Percentiles rank a stretch among this genome's conserved stretches.
phyloP scores from a whole-genome alignment of 129 eudicot genomes.

The Lactuca sativa region DNA sequence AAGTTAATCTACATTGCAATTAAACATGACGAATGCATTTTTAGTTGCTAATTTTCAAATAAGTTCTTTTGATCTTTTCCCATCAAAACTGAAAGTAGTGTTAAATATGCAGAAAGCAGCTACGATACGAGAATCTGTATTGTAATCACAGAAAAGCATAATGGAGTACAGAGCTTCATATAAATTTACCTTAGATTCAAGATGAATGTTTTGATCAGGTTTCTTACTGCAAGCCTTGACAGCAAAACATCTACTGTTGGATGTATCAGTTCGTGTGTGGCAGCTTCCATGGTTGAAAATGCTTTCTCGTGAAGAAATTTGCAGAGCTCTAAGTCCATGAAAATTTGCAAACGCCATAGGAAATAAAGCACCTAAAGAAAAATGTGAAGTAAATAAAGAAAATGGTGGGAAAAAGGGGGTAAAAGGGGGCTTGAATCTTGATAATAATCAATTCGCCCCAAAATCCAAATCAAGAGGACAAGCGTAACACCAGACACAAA shows the following conservation, averaged over 20 bases:
- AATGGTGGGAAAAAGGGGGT: neutral
- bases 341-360: slow-evolving; percentile 27
- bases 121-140: neutral
- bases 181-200: slow-evolving; percentile 27
- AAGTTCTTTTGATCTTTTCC: neutral
- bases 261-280: neutral
- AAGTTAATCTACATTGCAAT: too few relatives aligned
- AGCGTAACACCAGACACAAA: too few relatives aligned
- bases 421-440: too few relatives aligned
- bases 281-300: slow-evolving; percentile 5
- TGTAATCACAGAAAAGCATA: neutral
- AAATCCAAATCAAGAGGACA: too few relatives aligned
- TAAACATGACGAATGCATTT: too few relatives aligned
- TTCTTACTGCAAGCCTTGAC: slow-evolving; percentile 18
- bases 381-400: neutral
- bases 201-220: slow-evolving; percentile 27
- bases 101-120: neutral
- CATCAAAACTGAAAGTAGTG: neutral
- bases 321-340: slow-evolving; percentile 22
- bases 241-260: slow-evolving; percentile 4
- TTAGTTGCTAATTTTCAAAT: too few relatives aligned
- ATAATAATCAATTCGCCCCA: too few relatives aligned
- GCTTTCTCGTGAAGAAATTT: slow-evolving; percentile 20
- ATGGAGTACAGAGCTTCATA: neutral
- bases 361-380: neutral